Percentiles rank a stretch among this genome's conserved stretches.
Evolutionary conservation across 1,139 yeast genomes (phyloP).

Genomic region (Meyerozyma smithsonii): DNA sequence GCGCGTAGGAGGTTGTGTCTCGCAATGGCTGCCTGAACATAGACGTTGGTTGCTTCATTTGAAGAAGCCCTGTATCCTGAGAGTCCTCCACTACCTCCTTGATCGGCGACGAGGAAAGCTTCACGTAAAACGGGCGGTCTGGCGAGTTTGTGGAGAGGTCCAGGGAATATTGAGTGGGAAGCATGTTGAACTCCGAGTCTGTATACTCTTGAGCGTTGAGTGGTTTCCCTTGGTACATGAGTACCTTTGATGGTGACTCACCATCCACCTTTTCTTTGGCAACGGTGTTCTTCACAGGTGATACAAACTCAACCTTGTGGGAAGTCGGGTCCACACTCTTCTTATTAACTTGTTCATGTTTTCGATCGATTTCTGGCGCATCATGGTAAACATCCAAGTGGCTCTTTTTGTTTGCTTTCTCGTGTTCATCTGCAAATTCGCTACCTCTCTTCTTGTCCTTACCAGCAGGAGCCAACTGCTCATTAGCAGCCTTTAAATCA

Average conservation of each 20-base stretch:
- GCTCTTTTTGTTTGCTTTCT: background rate
- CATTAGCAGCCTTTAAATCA: background rate
- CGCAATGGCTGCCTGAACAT: background rate
- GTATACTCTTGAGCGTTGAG: conserved; percentile 6
- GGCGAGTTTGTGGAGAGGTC: background rate
- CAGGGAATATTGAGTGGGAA: conserved; percentile 13
- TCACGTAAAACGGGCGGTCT: background rate
- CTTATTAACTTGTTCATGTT: background rate
- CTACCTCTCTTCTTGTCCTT: too few relatives aligned
- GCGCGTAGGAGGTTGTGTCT: background rate
- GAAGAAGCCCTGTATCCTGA: conserved; percentile 18
- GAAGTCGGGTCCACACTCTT: background rate
- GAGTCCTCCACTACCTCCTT: conserved; percentile 12
- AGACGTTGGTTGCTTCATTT: background rate
- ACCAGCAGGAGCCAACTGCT: background rate
- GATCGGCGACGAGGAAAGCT: background rate
- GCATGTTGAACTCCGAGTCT: conserved; percentile 10
- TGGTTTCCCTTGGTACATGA: conserved; percentile 2
- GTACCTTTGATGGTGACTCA: conserved; percentile 5
- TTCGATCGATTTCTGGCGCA: background rate
- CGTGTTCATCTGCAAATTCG: too few relatives aligned
- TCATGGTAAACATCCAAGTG: too few relatives aligned
- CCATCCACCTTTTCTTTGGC: too few relatives aligned
- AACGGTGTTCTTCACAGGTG: background rate
- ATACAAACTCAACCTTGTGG: too few relatives aligned